Evolutionary conservation across 2,329 filamentous ascomycete genomes (phyloP).

Genomic region (Cryphonectria radicalis): DNA sequence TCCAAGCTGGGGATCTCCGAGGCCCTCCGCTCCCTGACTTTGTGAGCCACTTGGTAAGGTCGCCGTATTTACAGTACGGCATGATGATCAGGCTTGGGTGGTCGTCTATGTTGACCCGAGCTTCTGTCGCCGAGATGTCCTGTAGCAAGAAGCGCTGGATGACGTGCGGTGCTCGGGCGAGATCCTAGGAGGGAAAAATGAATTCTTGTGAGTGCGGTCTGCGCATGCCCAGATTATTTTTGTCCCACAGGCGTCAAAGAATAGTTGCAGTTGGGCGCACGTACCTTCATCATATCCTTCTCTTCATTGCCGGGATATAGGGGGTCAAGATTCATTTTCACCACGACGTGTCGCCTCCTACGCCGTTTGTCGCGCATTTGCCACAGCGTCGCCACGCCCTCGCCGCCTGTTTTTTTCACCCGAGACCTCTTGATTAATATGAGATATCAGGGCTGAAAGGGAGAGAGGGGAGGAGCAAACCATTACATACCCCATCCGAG

Average conservation of each 20-base stretch:
- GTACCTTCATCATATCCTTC: neutral
- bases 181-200: neutral
- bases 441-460: neutral
- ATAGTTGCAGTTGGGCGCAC: neutral
- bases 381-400: neutral
- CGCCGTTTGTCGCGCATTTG: neutral
- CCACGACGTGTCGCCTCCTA: neutral
- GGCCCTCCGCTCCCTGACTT: neutral
- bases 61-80: conserved; percentile 16
- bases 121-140: neutral
- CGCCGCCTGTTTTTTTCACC: neutral
- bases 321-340: neutral
- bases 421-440: neutral
- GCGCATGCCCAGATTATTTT: neutral
- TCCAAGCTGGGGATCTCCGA: neutral
- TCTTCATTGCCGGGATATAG: neutral
- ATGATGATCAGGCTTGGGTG: neutral
- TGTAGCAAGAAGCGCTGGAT: conserved; percentile 9
- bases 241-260: neutral
- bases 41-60: neutral
- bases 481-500: neutral
- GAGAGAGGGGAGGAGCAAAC: neutral
- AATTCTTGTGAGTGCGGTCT: neutral
- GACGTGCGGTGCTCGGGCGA: conserved; percentile 16
- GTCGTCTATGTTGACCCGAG: neutral